Conservation (phyloP, 805 yeast genomes). For the Candida corydali region DNA sequence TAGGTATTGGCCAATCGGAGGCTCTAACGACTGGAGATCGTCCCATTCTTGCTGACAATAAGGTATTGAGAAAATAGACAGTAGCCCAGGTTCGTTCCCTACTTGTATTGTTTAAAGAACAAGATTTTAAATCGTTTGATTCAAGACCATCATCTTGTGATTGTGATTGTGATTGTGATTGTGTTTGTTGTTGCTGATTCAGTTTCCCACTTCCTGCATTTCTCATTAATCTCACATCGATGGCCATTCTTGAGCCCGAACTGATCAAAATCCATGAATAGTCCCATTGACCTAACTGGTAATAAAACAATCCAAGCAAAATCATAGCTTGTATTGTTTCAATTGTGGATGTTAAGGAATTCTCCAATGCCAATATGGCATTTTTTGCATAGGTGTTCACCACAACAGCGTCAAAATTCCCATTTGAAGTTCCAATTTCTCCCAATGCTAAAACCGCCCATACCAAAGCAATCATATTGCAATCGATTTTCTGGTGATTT, state of each 20-base stretch:
- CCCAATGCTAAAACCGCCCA: constrained; percentile 20
- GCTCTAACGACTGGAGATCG: constrained; percentile 19
- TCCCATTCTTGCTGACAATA: constrained; percentile 21
- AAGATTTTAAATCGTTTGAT: constrained; percentile 3
- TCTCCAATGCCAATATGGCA: constrained; percentile 19
- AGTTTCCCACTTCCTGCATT: neutral
- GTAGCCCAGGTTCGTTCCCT: constrained; percentile 23
- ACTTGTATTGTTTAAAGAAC: constrained; percentile 12
- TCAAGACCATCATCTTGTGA: constrained; percentile 2
- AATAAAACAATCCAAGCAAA: constrained; percentile 17
- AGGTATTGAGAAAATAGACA: constrained; percentile 17
- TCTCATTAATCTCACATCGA: constrained; percentile 20
- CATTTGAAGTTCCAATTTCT: constrained; percentile 7
- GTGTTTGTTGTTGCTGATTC: neutral
- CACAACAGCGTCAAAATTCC: neutral
- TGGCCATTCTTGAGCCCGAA: constrained; percentile 20
- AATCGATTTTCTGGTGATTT: constrained; percentile 9
- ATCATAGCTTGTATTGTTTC: constrained; percentile 21
- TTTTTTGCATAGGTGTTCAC: constrained; percentile 14
- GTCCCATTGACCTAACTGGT: constrained; percentile 22
- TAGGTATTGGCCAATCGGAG: constrained; percentile 20
- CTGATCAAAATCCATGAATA: constrained; percentile 19
- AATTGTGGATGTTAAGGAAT: constrained; percentile 17
- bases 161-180: neutral
- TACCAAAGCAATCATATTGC: constrained; percentile 16